Evolutionary conservation across 768 basidiomycete genomes (phyloP).

Genomic region (Lepiota subincarnata): DNA sequence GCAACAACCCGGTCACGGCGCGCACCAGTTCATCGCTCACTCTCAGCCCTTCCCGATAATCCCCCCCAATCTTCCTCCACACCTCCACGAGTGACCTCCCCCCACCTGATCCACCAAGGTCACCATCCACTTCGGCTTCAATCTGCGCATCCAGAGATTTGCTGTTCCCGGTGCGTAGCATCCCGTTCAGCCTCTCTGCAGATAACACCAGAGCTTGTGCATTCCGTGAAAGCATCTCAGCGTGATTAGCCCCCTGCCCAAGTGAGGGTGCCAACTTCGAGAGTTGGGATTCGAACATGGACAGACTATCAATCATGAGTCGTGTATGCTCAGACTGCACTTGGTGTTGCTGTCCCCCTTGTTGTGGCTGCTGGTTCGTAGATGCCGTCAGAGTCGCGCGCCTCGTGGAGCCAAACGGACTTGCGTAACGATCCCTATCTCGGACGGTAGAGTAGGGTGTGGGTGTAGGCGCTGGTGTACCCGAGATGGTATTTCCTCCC

Average conservation of each 20-base stretch:
- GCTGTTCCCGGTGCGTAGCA: conserved; percentile 52
- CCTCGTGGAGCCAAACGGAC: conserved; percentile 23
- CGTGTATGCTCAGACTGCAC: conserved; percentile 53
- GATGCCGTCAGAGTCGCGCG: conserved; percentile 18
- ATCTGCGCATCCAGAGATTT: conserved; percentile 71
- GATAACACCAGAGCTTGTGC: conserved; percentile 62
- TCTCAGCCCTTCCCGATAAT: conserved; percentile 67
- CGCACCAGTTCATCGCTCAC: conserved; percentile 78
- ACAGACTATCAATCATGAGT: conserved; percentile 67
- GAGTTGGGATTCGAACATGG: conserved; percentile 66
- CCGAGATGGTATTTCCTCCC: background rate
- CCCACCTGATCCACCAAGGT: conserved; percentile 12
- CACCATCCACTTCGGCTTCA: conserved; percentile 65
- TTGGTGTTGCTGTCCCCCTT: conserved; percentile 13
- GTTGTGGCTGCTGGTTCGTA: conserved; percentile 11
- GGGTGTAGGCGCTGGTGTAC: conserved; percentile 15
- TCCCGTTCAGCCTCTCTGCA: conserved; percentile 62
- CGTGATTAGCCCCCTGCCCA: conserved; percentile 24
- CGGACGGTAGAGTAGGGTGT: conserved; percentile 18
- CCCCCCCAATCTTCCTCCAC: conserved; percentile 66
- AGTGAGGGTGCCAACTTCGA: conserved; percentile 41
- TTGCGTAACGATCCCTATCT: conserved; percentile 18
- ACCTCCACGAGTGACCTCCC: conserved; percentile 46
- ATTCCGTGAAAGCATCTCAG: conserved; percentile 44
- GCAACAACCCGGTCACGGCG: conserved; percentile 67